These are phyloP conservation scores for Penicillium longicatenatum DNA, from an alignment of 495 filamentous ascomycete genomes.

Conservation along the genomic window DNA sequence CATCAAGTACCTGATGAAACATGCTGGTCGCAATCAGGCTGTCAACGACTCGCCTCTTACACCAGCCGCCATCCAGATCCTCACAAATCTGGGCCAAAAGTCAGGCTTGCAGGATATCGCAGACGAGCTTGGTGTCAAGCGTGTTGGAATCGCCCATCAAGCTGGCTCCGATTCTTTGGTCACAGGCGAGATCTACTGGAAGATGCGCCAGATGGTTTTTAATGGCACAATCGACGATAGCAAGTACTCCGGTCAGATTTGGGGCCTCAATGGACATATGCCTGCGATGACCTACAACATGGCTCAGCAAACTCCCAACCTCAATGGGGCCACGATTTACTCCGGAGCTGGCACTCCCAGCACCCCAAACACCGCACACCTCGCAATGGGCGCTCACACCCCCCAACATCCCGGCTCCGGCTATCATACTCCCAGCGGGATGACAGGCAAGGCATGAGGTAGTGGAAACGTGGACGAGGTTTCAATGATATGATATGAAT, in stretches of 20 bases:
- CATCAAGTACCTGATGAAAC: conserved; percentile 96
- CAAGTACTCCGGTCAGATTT: conserved; percentile 81
- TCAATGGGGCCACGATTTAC: conserved; percentile 61
- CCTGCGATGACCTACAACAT: conserved; percentile 48
- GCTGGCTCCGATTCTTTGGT: conserved; percentile 90
- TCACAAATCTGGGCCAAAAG: conserved; percentile 80
- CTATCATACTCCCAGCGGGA: conserved; percentile 67
- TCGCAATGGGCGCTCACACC: conserved; percentile 57
- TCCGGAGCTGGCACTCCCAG: conserved; percentile 63
- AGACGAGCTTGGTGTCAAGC: conserved; percentile 85
- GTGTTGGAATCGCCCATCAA: conserved; percentile 83
- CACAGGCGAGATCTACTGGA: conserved; percentile 92
- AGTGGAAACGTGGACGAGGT: conserved; percentile 2
- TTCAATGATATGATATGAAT: conserved; percentile 32
- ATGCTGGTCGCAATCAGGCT: conserved; percentile 66
- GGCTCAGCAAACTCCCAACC: conserved; percentile 52
- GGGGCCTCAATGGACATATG: conserved; percentile 75
- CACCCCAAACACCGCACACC: conserved; percentile 63
- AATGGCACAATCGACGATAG: conserved; percentile 72
- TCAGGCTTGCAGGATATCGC: conserved; percentile 90
- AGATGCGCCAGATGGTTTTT: conserved; percentile 81
- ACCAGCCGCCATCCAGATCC: conserved; percentile 62
- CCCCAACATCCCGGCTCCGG: conserved; percentile 53
- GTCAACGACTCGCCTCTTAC: conserved; percentile 62
- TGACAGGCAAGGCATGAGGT: conserved; percentile 45